phyloP scores from a whole-genome alignment of 139 green algal species.

The Yamagishiella unicocca region DNA sequence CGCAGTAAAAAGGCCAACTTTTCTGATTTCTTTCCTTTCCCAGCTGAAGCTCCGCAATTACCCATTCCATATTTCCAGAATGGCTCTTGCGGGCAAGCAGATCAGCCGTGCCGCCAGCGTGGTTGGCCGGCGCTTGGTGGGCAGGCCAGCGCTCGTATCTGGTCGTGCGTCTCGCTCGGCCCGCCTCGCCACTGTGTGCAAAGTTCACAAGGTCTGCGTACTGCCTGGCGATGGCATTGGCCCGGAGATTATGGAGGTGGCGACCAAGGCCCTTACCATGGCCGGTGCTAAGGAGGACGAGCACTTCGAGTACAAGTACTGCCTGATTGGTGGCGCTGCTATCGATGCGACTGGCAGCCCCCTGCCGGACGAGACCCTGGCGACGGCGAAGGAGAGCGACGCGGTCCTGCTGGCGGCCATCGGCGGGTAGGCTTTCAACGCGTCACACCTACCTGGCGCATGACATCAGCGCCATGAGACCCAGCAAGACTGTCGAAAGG shows the following conservation, averaged over 20 bases:
- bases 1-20: no score
- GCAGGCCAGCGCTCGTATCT: not conserved
- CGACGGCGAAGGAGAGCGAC: conserved; percentile 87
- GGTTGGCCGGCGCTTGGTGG: conserved; percentile 9
- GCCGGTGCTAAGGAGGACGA: conserved; percentile 79
- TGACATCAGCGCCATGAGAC: no score
- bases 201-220: conserved; percentile 85
- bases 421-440: conserved; percentile 80
- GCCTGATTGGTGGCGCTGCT: conserved; percentile 94
- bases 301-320: conserved; percentile 87
- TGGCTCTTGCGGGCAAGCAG: conserved; percentile 40
- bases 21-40: not conserved
- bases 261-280: conserved; percentile 80
- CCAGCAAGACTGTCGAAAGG: no score
- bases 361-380: conserved; percentile 90
- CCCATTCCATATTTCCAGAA: not conserved
- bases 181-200: conserved; percentile 33
- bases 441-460: no score
- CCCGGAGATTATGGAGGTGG: conserved; percentile 95
- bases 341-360: conserved; percentile 93
- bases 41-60: not conserved
- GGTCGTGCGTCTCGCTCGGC: not conserved
- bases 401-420: conserved; percentile 95
- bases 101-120: conserved; percentile 17
- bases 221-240: conserved; percentile 98